A percentile compares a stretch with the other conserved stretches of the same genome.
Evolutionary conservation across 768 basidiomycete species (phyloP).

Genomic region (Suillus alpinus): DNA sequence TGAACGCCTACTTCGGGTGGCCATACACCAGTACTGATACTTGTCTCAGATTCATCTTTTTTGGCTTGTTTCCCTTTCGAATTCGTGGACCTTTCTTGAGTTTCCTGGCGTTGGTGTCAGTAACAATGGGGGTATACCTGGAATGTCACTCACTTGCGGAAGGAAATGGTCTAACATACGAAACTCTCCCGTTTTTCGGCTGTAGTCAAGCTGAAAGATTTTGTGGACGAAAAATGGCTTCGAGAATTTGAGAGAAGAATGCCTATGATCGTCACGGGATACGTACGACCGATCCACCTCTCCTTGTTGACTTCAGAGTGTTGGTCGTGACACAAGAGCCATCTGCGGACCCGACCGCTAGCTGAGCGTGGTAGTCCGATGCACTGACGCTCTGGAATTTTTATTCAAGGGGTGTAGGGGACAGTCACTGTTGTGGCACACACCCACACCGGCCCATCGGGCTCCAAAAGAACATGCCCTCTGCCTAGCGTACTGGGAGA

Average conservation of each 20-base stretch:
- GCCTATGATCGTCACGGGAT: neutral
- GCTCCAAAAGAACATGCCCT: conserved; percentile 69
- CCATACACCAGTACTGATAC: conserved; percentile 68
- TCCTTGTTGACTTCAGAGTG: conserved; percentile 59
- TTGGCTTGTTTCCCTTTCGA: conserved; percentile 32
- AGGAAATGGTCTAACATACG: conserved; percentile 87
- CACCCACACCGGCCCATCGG: conserved; percentile 83
- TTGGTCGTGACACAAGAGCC: conserved; percentile 79
- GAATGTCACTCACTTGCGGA: conserved; percentile 53
- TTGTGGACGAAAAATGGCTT: conserved; percentile 78
- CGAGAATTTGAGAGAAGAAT: neutral
- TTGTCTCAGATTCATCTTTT: conserved; percentile 19
- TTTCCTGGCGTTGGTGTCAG: conserved; percentile 39
- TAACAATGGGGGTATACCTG: neutral
- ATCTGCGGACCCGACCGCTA: conserved; percentile 81
- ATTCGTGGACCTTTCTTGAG: conserved; percentile 34
- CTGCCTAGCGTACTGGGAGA: conserved; percentile 72
- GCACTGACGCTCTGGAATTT: conserved; percentile 56
- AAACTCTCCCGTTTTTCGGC: conserved; percentile 66
- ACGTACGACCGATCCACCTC: conserved; percentile 72
- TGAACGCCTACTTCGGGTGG: conserved; percentile 74
- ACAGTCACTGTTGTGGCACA: conserved; percentile 18
- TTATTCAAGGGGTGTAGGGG: neutral
- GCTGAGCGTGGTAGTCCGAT: conserved; percentile 86
- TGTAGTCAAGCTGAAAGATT: conserved; percentile 88